phyloP scores from a whole-genome alignment of 805 yeast genomes.

The Sugiyamaella chiloensis region DNA sequence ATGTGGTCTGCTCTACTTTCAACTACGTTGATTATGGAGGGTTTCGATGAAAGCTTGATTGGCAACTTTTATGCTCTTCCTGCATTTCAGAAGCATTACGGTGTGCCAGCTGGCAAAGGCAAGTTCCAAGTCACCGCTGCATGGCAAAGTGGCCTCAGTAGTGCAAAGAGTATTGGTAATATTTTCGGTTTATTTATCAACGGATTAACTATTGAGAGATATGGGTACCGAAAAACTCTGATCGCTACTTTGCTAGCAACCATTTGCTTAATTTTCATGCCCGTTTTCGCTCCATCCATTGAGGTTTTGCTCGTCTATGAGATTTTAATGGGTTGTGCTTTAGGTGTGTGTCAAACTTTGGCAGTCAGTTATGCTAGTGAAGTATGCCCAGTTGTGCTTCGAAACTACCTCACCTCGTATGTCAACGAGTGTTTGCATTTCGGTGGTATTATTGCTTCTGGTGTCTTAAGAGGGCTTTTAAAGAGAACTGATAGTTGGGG shows the following conservation, averaged over 20 bases:
- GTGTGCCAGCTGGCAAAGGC: slow-evolving; percentile 21
- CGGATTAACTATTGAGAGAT: slow-evolving; percentile 40
- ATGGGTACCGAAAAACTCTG: slow-evolving; percentile 42
- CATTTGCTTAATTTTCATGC: slow-evolving; percentile 37
- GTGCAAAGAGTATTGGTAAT: slow-evolving; percentile 31
- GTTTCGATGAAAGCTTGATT: slow-evolving; percentile 44
- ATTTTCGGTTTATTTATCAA: slow-evolving; percentile 41
- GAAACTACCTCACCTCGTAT: slow-evolving; percentile 47
- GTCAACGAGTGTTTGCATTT: slow-evolving; percentile 51
- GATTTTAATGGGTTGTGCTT: slow-evolving; percentile 37
- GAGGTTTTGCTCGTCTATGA: slow-evolving; percentile 37
- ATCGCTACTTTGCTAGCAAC: slow-evolving; percentile 33
- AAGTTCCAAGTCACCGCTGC: slow-evolving; percentile 18
- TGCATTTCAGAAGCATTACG: slow-evolving; percentile 41
- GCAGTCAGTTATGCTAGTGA: slow-evolving; percentile 53
- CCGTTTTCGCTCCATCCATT: slow-evolving; percentile 42
- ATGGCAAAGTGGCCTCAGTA: slow-evolving; percentile 40
- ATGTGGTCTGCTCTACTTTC: slow-evolving; percentile 1
- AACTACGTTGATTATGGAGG: slow-evolving; percentile 42
- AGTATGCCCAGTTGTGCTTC: slow-evolving; percentile 48
- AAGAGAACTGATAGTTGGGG: slow-evolving; percentile 34
- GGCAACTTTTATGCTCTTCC: slow-evolving; percentile 41
- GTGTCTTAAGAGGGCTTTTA: slow-evolving; percentile 42
- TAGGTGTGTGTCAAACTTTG: slow-evolving; percentile 51
- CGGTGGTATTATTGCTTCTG: slow-evolving; percentile 55